phyloP scores from a whole-genome alignment of 2,329 filamentous ascomycete genomes.

The Coniella vitis region DNA sequence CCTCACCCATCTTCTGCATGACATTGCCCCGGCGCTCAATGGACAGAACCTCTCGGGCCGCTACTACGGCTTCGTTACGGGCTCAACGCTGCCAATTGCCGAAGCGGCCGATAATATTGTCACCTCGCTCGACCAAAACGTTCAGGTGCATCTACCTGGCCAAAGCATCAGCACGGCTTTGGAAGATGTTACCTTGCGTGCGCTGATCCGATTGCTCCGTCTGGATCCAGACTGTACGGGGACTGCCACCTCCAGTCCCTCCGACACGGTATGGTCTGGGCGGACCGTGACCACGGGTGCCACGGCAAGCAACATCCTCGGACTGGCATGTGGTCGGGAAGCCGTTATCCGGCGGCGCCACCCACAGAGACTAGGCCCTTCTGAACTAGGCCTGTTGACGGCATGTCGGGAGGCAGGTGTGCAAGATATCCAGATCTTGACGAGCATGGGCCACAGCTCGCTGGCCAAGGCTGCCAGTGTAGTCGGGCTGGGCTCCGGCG shows the following conservation, averaged over 20 bases:
- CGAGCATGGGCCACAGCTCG: slow-evolving; percentile 77
- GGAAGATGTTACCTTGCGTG: slow-evolving; percentile 63
- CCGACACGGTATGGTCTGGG: slow-evolving; percentile 44
- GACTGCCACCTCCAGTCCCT: too few relatives aligned
- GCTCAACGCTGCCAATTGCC: slow-evolving; percentile 71
- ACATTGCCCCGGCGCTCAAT: slow-evolving; percentile 56
- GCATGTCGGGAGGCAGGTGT: slow-evolving; percentile 61
- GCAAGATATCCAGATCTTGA: slow-evolving; percentile 66
- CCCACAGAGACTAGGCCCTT: slow-evolving; percentile 37
- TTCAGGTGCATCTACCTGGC: slow-evolving; percentile 70
- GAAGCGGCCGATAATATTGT: slow-evolving; percentile 81
- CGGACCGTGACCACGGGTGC: slow-evolving; percentile 52
- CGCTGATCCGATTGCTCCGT: slow-evolving; percentile 61
- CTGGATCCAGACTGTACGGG: slow-evolving; percentile 49
- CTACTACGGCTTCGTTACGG: slow-evolving; percentile 88
- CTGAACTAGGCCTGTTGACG: slow-evolving; percentile 60
- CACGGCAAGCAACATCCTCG: slow-evolving; percentile 76
- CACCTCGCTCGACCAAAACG: slow-evolving; percentile 73
- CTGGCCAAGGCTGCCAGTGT: slow-evolving; percentile 77
- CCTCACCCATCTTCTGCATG: slow-evolving; percentile 36
- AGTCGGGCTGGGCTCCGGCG: slow-evolving; percentile 66
- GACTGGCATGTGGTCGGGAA: slow-evolving; percentile 61
- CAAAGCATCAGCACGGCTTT: slow-evolving; percentile 72
- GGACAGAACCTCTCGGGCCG: slow-evolving; percentile 55
- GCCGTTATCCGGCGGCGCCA: slow-evolving; percentile 38